These are phyloP conservation scores for Aspergillus baeticus DNA, from an alignment of 495 filamentous ascomycete species.

Conservation along the genomic window DNA sequence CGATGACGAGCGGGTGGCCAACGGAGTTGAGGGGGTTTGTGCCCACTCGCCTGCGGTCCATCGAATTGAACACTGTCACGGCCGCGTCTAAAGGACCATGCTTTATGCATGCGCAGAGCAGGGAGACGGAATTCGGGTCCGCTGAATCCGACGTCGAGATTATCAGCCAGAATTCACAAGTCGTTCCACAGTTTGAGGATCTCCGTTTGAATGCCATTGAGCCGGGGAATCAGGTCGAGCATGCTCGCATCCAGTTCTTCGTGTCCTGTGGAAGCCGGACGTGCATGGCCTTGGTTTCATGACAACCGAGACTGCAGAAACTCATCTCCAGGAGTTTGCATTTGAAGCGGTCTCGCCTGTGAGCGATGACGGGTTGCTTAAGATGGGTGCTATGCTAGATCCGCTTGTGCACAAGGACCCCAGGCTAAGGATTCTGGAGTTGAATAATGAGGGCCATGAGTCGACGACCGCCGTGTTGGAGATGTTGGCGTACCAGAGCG, in stretches of 20 bases:
- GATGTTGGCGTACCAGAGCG: not conserved
- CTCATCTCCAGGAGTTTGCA: not conserved
- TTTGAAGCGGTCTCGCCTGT: not conserved
- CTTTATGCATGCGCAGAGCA: not conserved
- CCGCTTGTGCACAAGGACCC: not conserved
- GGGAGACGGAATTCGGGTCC: not conserved
- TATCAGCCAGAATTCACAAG: not conserved
- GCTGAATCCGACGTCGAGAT: not conserved
- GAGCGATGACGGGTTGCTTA: not conserved
- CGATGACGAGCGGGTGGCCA: not conserved
- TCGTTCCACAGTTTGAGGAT: not conserved
- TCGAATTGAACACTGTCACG: not conserved
- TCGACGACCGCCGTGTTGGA: not conserved
- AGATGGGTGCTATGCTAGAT: slow-evolving; percentile 4
- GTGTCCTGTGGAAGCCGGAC: slow-evolving; percentile 38
- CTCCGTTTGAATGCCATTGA: not conserved
- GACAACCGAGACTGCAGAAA: too few species aligned
- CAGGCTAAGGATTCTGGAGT: not conserved
- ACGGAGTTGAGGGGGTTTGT: not conserved
- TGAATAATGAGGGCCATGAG: not conserved
- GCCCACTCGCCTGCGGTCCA: not conserved
- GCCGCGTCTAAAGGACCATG: not conserved
- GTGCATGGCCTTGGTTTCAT: slow-evolving; percentile 7
- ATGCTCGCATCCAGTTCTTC: slow-evolving; percentile 20
- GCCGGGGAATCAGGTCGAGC: not conserved